These are phyloP conservation scores for Haematococcus lacustris DNA, from an alignment of 139 green algal species.

Conservation along the genomic window DNA sequence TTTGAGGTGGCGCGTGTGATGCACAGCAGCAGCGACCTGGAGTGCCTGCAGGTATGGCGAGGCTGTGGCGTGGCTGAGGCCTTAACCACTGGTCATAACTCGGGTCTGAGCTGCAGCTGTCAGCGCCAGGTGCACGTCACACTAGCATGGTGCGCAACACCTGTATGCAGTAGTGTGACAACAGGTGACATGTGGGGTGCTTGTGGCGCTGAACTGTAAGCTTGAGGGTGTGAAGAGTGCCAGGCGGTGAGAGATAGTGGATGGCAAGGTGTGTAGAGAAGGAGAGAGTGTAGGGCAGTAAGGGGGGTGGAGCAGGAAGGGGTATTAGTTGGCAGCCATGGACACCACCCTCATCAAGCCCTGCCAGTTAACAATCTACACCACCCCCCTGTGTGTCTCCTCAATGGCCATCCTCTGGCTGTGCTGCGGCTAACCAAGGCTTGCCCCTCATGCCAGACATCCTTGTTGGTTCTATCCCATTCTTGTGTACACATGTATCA, in stretches of 20 bases:
- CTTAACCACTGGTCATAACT: background rate
- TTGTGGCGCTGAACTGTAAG: background rate
- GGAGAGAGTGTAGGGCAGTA: too few relatives aligned
- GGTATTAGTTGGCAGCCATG: too few relatives aligned
- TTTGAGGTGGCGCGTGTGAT: background rate
- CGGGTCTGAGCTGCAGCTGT: background rate
- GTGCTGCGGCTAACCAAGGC: too few relatives aligned
- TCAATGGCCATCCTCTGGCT: too few relatives aligned
- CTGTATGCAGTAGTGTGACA: background rate
- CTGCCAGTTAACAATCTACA: too few relatives aligned
- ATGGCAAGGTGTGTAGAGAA: too few relatives aligned
- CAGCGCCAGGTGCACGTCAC: background rate
- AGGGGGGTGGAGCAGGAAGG: too few relatives aligned
- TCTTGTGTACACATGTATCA: background rate
- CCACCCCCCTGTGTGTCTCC: too few relatives aligned
- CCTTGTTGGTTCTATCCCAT: background rate
- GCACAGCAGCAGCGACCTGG: background rate
- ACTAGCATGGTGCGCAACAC: background rate
- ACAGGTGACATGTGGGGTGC: background rate
- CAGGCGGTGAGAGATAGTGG: too few relatives aligned
- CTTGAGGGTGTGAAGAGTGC: too few relatives aligned
- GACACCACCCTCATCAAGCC: too few relatives aligned
- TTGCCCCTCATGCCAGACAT: too few relatives aligned
- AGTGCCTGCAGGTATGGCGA: background rate
- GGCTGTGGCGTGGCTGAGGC: background rate